Base-by-base conservation (phyloP, 768 basidiomycete genomes). In the Boletus tylopilopsis region DNA sequence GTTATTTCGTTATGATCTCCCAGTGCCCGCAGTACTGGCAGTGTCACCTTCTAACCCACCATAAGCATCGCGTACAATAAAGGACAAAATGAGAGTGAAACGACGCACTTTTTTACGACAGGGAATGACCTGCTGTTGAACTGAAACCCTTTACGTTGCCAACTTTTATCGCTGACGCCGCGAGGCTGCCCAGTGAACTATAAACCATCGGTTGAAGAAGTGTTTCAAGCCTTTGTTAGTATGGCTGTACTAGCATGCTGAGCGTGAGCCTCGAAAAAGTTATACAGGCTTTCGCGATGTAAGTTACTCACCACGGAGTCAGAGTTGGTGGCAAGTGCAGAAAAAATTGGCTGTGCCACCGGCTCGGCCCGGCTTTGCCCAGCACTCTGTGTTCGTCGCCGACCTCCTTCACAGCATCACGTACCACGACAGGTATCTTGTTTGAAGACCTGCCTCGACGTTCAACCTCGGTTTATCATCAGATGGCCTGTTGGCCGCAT, bases 391-490 rank as follows among this genome's bases (percentile, higher is more conserved):
- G 41, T 35, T 59, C 23, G 79, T 12, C 21, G 76, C 75, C 2
- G 80, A 12, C 76, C 33, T 73, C 66, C 38, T 67, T 74, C 4
- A 98, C 65, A 0, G 88, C 85, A 16, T 78, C 80, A 56, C 84
- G 86, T 15, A 97, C 94, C 0, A 82, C 87, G 10, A 80, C 75
- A 4, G 96, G 95, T 94, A 98, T 98, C 64, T 95, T 90, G 66
- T 94, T 94, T 1, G 94, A 90, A 0, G 96, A 94, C 19, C 94
- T 97, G 60, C 4, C 9, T 32, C 10, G n/a, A 21, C 16, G 18
- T 22, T 55, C 12, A 42, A 34, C 40, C 25, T 23, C 25, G 27
- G 33, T 22, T 21, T 1, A 42, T 16, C 40, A 29, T 41, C 24
- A n/a, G n/a, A n/a, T n/a, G n/a, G n/a, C n/a, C 19, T 16, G 29